These are phyloP conservation scores for Yarrowia sp. DNA, from an alignment of 805 yeast species.

Conservation along the genomic window DNA sequence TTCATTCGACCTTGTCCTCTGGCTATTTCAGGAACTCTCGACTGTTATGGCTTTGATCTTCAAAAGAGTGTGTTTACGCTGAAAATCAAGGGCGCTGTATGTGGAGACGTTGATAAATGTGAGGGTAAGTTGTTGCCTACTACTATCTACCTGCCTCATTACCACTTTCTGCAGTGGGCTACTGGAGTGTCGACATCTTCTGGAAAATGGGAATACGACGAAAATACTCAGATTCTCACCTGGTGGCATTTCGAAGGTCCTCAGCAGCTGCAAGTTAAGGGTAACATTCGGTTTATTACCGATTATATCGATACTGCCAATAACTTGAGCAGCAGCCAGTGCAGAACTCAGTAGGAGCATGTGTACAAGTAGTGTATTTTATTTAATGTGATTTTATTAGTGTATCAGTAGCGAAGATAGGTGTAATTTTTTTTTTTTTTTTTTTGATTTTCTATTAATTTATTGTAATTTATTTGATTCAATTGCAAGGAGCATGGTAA, in stretches of 20 bases:
- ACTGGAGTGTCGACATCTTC: conserved; percentile 51
- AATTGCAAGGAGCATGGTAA: no score
- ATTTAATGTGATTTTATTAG: no score
- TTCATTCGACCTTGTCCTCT: conserved; percentile 75
- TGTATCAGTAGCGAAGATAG: no score
- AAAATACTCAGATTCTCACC: conserved; percentile 53
- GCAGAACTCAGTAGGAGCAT: conserved; percentile 5
- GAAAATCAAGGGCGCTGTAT: conserved; percentile 41
- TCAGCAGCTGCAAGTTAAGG: conserved; percentile 25
- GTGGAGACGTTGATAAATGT: background rate
- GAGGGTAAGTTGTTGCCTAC: conserved; percentile 49
- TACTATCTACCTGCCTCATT: conserved; percentile 63
- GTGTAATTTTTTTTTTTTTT: no score
- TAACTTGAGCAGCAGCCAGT: conserved; percentile 12
- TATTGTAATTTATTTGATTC: no score
- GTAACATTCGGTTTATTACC: conserved; percentile 16
- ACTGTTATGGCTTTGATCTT: conserved; percentile 58
- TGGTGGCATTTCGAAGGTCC: conserved; percentile 57
- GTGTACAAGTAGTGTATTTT: no score
- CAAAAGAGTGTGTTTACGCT: conserved; percentile 48
- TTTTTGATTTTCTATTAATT: no score
- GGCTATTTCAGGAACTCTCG: conserved; percentile 59
- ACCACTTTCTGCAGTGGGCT: conserved; percentile 61
- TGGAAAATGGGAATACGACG: conserved; percentile 57
- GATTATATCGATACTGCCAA: conserved; percentile 25